These are phyloP conservation scores for Apodospora peruviana DNA, from an alignment of 495 filamentous ascomycete species.

Conservation along the genomic window DNA sequence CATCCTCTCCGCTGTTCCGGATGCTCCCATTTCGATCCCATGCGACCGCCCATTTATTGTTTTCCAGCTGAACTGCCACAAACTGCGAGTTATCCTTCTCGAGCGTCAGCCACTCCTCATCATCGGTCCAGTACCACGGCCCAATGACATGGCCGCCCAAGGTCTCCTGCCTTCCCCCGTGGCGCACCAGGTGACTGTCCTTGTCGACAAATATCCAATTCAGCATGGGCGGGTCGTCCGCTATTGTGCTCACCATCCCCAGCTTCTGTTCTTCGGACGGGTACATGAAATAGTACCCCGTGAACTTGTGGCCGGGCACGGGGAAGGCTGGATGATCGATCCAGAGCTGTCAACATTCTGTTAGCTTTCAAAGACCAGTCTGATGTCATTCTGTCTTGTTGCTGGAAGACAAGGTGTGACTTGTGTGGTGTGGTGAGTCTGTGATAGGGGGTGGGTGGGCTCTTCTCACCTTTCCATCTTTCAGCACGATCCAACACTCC, in stretches of 20 bases:
- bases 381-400: not conserved
- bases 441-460: not conserved
- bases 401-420: not conserved
- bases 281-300: conserved; percentile 56
- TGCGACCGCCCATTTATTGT: conserved; percentile 40
- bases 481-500: conserved; percentile 36
- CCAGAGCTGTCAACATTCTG: conserved; percentile 29
- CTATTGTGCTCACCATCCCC: conserved; percentile 53
- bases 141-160: conserved; percentile 44
- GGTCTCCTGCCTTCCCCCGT: conserved; percentile 45
- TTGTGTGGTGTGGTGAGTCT: not conserved
- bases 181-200: conserved; percentile 48
- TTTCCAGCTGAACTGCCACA: conserved; percentile 37
- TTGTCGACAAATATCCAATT: conserved; percentile 62
- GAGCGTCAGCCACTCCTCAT: conserved; percentile 50
- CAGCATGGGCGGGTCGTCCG: conserved; percentile 54
- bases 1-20: conserved; percentile 11
- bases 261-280: conserved; percentile 49
- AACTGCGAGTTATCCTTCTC: conserved; percentile 36
- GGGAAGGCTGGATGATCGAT: conserved; percentile 40
- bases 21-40: conserved; percentile 34
- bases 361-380: no score
- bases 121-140: conserved; percentile 52
- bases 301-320: conserved; percentile 47
- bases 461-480: conserved; percentile 37